Conservation (phyloP, 169 alveolate species). For the Plasmodium ovale region DNA sequence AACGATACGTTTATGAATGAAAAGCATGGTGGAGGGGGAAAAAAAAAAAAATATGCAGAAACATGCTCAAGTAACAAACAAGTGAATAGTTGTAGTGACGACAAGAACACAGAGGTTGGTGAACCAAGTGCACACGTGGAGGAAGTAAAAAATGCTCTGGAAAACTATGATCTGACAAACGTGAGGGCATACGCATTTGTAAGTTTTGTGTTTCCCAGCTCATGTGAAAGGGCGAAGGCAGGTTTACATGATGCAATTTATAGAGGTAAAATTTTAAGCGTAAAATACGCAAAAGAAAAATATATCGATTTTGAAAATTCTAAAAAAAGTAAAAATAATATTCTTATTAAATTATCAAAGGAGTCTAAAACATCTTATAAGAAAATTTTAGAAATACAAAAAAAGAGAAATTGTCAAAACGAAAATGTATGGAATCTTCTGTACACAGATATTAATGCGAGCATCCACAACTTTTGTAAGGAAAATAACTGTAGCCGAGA, state of each 20-base stretch:
- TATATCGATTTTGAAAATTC: background rate
- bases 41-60: conserved; percentile 12
- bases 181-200: conserved; percentile 72
- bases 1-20: background rate
- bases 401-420: conserved; percentile 86
- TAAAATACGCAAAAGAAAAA: conserved; percentile 81
- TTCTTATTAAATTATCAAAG: conserved; percentile 81
- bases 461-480: conserved; percentile 90
- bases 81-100: conserved; percentile 24
- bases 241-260: conserved; percentile 74
- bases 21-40: background rate
- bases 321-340: conserved; percentile 63
- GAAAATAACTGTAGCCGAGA: conserved; percentile 88
- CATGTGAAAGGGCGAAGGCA: conserved; percentile 57
- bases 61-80: background rate
- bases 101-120: conserved; percentile 28
- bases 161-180: conserved; percentile 45
- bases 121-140: background rate
- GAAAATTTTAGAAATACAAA: conserved; percentile 87
- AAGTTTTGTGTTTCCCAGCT: conserved; percentile 63
- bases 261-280: conserved; percentile 82
- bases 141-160: background rate
- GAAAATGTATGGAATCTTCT: conserved; percentile 95
- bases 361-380: conserved; percentile 85
- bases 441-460: conserved; percentile 95